These are phyloP conservation scores for Curvularia hawaiiensis DNA, from an alignment of 2,329 filamentous ascomycete genomes.

Conservation along the genomic window DNA sequence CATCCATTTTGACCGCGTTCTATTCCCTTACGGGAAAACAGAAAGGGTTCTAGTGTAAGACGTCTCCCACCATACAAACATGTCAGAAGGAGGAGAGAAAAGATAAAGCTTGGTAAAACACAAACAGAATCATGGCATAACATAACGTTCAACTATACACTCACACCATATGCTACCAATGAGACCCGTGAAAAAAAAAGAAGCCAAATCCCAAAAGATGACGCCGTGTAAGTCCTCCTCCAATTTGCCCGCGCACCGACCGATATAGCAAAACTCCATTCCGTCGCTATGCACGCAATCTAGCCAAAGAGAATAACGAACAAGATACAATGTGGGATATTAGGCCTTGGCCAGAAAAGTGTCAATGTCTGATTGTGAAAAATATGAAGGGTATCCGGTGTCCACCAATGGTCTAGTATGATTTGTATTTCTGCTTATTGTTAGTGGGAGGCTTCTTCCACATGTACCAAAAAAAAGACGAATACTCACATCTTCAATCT, in stretches of 20 bases:
- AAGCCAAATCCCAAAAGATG: not conserved
- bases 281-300: conserved; percentile 17
- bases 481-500: conserved; percentile 83
- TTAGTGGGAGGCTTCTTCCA: not conserved
- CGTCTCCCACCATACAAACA: too few relatives aligned
- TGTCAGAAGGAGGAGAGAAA: too few relatives aligned
- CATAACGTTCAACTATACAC: not conserved
- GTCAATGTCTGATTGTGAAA: not conserved
- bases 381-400: not conserved
- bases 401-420: conserved; percentile 7
- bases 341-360: not conserved
- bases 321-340: not conserved
- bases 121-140: not conserved
- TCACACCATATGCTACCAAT: not conserved
- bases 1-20: too few relatives aligned
- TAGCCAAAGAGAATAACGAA: not conserved
- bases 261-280: conserved; percentile 4
- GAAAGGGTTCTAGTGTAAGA: too few relatives aligned
- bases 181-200: not conserved
- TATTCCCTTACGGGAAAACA: too few relatives aligned
- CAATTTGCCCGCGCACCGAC: not conserved
- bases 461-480: not conserved
- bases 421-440: conserved; percentile 14
- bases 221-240: not conserved
- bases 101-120: not conserved